Evolutionary conservation across 1,284 basidiomycete species (phyloP), one percentile per base, ranked within the genome.

Genomic region (Filobasidium uniguttulatum): DNA sequence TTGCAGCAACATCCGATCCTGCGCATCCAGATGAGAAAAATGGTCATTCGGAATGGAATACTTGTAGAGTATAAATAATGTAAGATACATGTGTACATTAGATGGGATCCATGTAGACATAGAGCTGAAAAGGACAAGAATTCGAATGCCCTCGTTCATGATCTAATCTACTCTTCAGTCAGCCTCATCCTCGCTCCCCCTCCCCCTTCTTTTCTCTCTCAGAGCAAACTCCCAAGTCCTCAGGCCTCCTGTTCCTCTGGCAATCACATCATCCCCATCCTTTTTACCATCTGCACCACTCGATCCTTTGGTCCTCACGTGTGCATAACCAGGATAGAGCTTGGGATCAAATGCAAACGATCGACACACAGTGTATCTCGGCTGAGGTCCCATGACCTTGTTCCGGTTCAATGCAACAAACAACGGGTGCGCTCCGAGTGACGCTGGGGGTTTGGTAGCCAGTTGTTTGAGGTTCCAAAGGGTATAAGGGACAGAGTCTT

Each of bases 401-500:
- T 19, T 30, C 17, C 17, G 22, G 10, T 29, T 25, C 6, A 31
- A 19, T 8, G 28, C 31, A 23, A 25, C 54, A 55, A 12, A 56
- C 55, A 6, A 37, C 52, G 19, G 57, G 59, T 44, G 50, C 58
- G 28, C 58, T 62, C 43, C 41, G 60, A 31, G 59, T 44, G 10
- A 41, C 56, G 46, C 19, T 45, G 69, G 58, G 5, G 62, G 62
- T 34, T 59, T 49, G 59, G 89, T 90, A 0, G 88, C 89, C 9
- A 94, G 72, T 37, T 78, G 75, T 5, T 83, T 78, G 37, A 89
- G 55, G 62, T 87, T 77, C 87, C 93, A 98, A 48, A 81, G 70
- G 1, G 84, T 88, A 65, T 98, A 98, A 0, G 93, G 94, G 0
- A 77, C 59, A 20, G 83, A 82, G 62, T 93, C 86, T 46, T 91